Evolutionary conservation across 1,284 basidiomycete genomes (phyloP).

Genomic region (Ustilago tritici): DNA sequence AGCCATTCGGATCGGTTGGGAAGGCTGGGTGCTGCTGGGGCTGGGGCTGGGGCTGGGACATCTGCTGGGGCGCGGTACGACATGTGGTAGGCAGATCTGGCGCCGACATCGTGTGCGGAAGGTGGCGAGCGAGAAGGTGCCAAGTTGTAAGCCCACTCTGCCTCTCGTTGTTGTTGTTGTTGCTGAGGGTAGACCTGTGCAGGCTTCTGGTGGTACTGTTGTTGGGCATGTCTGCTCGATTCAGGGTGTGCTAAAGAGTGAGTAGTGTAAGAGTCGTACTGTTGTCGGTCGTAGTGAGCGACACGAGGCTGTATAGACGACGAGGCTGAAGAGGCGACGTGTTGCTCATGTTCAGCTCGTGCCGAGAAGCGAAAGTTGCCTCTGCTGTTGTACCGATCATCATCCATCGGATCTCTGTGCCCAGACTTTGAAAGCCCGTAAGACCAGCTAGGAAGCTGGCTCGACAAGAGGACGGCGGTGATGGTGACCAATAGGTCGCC

Average conservation of each 20-base stretch:
- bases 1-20: conserved; percentile 40
- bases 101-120: conserved; percentile 3
- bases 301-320: conserved; percentile 8
- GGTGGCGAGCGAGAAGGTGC: conserved; percentile 26
- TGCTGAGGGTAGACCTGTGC: background rate
- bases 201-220: conserved; percentile 7
- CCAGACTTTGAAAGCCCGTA: conserved; percentile 26
- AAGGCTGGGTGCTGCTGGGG: background rate
- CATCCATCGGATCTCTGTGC: conserved; percentile 40
- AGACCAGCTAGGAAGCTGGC: conserved; percentile 51
- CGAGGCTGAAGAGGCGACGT: background rate
- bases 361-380: conserved; percentile 29
- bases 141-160: conserved; percentile 16
- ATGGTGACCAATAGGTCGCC: conserved; percentile 40
- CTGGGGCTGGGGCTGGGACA: background rate
- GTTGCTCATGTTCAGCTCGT: conserved; percentile 11
- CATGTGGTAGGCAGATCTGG: conserved; percentile 7
- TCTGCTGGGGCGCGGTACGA: conserved; percentile 13
- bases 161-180: conserved; percentile 12
- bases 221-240: conserved; percentile 4
- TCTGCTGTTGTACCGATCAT: conserved; percentile 38
- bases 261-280: conserved; percentile 8
- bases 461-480: conserved; percentile 25
- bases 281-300: conserved; percentile 1
- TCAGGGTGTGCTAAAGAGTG: conserved; percentile 6